Base-by-base conservation (phyloP, 805 yeast genomes). In the Candida boidinii region DNA sequence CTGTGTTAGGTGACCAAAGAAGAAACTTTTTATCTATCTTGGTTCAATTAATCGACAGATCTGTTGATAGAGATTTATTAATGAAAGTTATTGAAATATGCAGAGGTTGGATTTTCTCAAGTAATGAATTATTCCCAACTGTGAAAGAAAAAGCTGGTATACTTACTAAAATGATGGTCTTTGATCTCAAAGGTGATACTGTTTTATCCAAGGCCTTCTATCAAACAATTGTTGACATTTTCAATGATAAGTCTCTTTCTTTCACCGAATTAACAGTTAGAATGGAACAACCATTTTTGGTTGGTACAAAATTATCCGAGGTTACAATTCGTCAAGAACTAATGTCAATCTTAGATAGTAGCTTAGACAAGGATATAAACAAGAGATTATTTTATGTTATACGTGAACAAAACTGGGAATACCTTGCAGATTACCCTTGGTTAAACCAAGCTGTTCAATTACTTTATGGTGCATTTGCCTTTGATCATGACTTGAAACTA, bases 331-430 rank as follows among this genome's bases (percentile, higher is more conserved):
- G 98, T 31, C 68, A 74, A 36, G 78, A 76, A 43, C 69, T 94
- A 40, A 82, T 92, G 92, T 53, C 70, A 0, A 83, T 92, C 35
- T 60, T 92, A 48, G 79, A 79, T 52, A 70, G 70, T 28, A 82
- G 94, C 42, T 61, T 92, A 39, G 96, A 88, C 39, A 70, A 65
- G 31, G 87, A 83, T 43, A 68, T 87, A 17, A 72, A 73, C 44
- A 86, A 84, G 53, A 68, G 98, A 37, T 62, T 92, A 23, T 76
- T 79, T 42, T 94, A 94, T 45, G 79, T 90, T 7, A 71, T 94
- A n/a, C 65, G 90, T 24, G 97, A 92, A 47, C 99, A 92, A 53
- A 90, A 86, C 48, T 92, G 99, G 99, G 99, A 92, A 51, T 81
- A 73, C 43, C 62, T 92, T 24, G 88, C 94, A 1, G 98, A 92